Percentiles rank a stretch among this genome's conserved stretches.
These are phyloP conservation scores for Dioszegia aurantiaca DNA, from an alignment of 768 basidiomycete genomes.

Conservation along the genomic window DNA sequence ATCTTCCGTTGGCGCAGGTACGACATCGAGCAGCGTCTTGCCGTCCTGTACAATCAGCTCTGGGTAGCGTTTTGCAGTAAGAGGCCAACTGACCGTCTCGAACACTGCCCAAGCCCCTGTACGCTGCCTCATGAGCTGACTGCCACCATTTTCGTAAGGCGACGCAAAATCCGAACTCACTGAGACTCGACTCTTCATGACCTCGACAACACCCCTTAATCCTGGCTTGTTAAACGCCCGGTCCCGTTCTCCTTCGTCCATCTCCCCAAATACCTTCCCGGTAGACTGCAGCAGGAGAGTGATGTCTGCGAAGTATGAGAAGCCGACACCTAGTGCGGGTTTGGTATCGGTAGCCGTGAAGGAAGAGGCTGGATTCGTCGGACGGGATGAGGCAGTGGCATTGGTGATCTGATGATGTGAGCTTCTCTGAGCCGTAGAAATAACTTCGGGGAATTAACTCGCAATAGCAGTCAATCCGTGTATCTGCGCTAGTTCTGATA, in stretches of 20 bases:
- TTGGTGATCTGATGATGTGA: conserved; percentile 33
- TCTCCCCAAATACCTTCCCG: conserved; percentile 40
- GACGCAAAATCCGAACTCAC: conserved; percentile 22
- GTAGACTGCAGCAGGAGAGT: conserved; percentile 46
- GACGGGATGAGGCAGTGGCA: conserved; percentile 28
- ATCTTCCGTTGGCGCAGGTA: conserved; percentile 35
- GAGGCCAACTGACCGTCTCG: conserved; percentile 34
- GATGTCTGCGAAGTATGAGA: conserved; percentile 42
- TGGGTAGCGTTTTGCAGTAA: not conserved
- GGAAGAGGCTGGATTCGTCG: conserved; percentile 32
- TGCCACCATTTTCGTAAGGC: not conserved
- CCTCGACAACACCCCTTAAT: conserved; percentile 45
- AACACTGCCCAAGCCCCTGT: conserved; percentile 38
- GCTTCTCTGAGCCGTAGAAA: not conserved
- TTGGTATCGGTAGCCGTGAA: conserved; percentile 45
- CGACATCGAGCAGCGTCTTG: conserved; percentile 26
- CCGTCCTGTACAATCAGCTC: conserved; percentile 28
- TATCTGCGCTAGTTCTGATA: conserved; percentile 31
- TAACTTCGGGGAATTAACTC: conserved; percentile 5
- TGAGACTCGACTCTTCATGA: conserved; percentile 42
- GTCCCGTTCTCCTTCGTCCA: conserved; percentile 41
- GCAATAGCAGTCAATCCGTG: conserved; percentile 29
- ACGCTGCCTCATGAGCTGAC: conserved; percentile 21
- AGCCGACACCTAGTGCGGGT: conserved; percentile 42
- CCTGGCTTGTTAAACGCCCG: conserved; percentile 30